These are phyloP conservation scores for Myxozyma vanderwaltii DNA, from an alignment of 805 yeast genomes.

Conservation along the genomic window DNA sequence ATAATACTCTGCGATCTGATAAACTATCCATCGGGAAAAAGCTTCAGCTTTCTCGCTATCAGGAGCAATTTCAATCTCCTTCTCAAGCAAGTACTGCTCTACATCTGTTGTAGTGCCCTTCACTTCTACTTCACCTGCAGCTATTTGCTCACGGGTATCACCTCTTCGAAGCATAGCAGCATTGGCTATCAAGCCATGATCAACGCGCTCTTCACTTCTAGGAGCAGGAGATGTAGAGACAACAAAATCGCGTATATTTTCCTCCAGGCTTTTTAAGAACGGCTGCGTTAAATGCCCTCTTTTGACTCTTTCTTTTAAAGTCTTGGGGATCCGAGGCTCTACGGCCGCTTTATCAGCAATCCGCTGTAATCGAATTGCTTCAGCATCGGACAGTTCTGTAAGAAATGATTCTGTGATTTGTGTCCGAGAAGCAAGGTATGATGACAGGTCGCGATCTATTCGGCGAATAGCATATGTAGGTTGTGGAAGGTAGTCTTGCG, in stretches of 20 bases:
- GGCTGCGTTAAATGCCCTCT: constrained; percentile 32
- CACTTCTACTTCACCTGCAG: not conserved
- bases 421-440: constrained; percentile 14
- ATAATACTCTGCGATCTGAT: constrained; percentile 31
- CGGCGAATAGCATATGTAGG: constrained; percentile 29
- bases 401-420: constrained; percentile 20
- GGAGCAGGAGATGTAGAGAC: not conserved
- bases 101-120: not conserved
- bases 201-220: not conserved
- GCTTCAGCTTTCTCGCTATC: constrained; percentile 29
- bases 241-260: constrained; percentile 25
- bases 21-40: constrained; percentile 31
- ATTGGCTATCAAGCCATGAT: constrained; percentile 6
- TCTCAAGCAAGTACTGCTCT: constrained; percentile 17
- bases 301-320: constrained; percentile 29
- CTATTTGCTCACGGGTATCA: not conserved
- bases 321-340: constrained; percentile 14
- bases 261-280: constrained; percentile 23
- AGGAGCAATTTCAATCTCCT: constrained; percentile 20
- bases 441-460: constrained; percentile 19
- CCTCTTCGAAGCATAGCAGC: constrained; percentile 12
- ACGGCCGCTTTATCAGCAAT: not conserved
- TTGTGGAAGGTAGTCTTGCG: constrained; percentile 24
- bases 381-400: not conserved
- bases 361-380: not conserved